Evolutionary conservation across 306 rosid genomes (phyloP).

Genomic region (Lotus japonicus): DNA sequence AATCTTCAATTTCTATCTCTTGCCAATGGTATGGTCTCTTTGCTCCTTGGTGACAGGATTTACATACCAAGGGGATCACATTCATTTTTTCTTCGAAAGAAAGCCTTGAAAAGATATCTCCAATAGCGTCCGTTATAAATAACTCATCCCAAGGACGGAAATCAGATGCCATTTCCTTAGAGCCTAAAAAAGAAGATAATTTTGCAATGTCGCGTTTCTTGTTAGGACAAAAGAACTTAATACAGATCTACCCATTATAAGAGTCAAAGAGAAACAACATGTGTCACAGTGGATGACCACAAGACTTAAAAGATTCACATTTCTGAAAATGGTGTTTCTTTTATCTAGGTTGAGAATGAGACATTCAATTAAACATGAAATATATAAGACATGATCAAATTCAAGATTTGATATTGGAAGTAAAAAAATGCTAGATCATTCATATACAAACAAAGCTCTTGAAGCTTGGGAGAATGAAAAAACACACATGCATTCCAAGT

Average conservation of each 20-base stretch:
- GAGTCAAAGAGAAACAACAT: background rate
- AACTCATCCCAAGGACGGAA: constrained; percentile 69
- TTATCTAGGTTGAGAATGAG: too few species aligned
- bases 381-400: background rate
- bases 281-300: too few species aligned
- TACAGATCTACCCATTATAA: background rate
- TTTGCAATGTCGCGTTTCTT: background rate
- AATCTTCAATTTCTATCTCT: constrained; percentile 80
- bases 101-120: constrained; percentile 68
- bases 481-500: background rate
- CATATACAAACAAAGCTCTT: background rate
- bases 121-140: constrained; percentile 78
- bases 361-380: background rate
- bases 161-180: constrained; percentile 54
- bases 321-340: too few species aligned
- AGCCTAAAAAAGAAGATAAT: constrained; percentile 17
- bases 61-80: constrained; percentile 80
- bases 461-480: background rate
- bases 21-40: constrained; percentile 90
- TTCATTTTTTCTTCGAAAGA: constrained; percentile 60
- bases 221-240: background rate
- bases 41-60: constrained; percentile 71
- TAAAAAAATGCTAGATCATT: background rate
- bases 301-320: too few species aligned
- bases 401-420: background rate